Evolutionary conservation across 768 basidiomycete species (phyloP).

Genomic region (Obba rivulosa): DNA sequence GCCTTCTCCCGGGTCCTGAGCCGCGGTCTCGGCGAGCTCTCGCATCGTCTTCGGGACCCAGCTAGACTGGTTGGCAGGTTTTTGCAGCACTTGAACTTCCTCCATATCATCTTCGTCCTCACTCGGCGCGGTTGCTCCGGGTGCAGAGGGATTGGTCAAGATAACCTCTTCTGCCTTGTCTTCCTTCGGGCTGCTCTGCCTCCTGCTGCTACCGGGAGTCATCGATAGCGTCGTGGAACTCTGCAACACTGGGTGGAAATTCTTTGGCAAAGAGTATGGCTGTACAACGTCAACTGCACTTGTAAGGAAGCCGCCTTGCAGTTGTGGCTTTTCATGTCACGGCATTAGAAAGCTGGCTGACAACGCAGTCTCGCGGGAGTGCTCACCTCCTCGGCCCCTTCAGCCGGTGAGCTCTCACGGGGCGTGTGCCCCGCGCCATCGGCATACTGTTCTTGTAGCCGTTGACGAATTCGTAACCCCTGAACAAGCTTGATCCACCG

Average conservation of each 20-base stretch:
- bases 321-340: constrained; percentile 7
- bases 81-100: constrained; percentile 4
- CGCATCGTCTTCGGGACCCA: constrained; percentile 55
- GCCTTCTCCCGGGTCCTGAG: constrained; percentile 5
- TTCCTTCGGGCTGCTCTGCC: neutral
- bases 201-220: neutral
- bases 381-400: constrained; percentile 9
- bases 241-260: constrained; percentile 27
- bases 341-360: neutral
- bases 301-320: constrained; percentile 57
- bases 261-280: constrained; percentile 65
- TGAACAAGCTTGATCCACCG: constrained; percentile 86
- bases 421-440: constrained; percentile 7
- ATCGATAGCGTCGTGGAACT: constrained; percentile 5
- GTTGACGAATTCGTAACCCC: constrained; percentile 80
- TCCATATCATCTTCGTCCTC: constrained; percentile 28
- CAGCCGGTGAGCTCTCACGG: neutral
- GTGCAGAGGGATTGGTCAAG: neutral
- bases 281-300: constrained; percentile 70
- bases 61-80: constrained; percentile 5
- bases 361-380: neutral
- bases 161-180: constrained; percentile 5
- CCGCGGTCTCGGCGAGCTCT: constrained; percentile 50
- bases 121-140: neutral
- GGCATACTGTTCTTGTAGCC: constrained; percentile 76